Conservation (phyloP, 345 rosid genomes). For the Erodium maritimum region DNA sequence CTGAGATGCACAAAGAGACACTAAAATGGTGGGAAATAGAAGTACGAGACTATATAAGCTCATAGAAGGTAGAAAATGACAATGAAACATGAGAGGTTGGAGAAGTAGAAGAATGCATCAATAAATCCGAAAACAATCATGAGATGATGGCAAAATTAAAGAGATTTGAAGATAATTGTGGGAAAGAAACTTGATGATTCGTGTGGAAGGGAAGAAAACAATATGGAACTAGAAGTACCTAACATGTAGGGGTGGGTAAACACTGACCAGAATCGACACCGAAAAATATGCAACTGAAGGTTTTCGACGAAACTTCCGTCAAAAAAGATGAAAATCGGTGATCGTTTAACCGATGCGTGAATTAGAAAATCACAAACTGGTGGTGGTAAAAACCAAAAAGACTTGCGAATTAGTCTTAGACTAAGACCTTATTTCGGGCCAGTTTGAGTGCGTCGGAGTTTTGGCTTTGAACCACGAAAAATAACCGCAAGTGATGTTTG, state of each 20-base stretch:
- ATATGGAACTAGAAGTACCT: conserved; percentile 4
- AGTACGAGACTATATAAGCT: conserved; percentile 12
- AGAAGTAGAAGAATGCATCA: not conserved
- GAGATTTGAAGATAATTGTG: not conserved
- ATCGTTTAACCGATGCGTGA: too few species aligned
- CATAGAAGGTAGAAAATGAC: conserved; percentile 14
- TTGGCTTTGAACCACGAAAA: too few species aligned
- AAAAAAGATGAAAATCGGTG: too few species aligned
- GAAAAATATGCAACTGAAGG: too few species aligned
- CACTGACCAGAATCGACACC: too few species aligned
- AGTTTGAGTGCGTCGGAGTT: too few species aligned
- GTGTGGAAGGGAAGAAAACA: conserved; percentile 11
- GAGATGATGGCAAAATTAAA: not conserved
- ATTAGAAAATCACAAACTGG: too few species aligned
- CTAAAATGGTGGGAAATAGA: conserved; percentile 16
- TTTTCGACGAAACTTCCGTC: too few species aligned
- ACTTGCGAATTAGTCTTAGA: too few species aligned
- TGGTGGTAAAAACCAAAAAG: too few species aligned
- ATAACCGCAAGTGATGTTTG: too few species aligned
- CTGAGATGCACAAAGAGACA: conserved; percentile 23
- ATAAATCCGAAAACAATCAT: conserved; percentile 11
- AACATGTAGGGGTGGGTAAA: not conserved
- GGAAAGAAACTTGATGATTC: not conserved
- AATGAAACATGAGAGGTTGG: not conserved
- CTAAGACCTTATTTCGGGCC: too few species aligned